phyloP scores from a whole-genome alignment of 1,139 yeast species.

The Candida smagusa region DNA sequence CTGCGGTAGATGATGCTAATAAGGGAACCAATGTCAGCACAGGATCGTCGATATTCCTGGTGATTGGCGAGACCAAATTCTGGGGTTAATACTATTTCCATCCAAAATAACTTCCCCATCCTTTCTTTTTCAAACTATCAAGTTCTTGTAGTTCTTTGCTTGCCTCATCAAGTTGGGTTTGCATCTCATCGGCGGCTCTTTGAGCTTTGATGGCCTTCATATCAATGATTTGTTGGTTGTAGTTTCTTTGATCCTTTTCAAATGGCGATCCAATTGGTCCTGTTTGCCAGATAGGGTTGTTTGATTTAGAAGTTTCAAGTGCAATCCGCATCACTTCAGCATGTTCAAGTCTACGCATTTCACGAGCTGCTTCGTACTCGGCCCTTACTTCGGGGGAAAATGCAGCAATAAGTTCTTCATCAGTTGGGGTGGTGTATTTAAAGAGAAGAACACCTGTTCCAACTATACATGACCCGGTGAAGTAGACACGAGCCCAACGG shows the following conservation, averaged over 20 bases:
- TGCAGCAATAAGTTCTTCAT: conserved; percentile 68
- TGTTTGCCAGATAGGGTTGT: conserved; percentile 79
- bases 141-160: conserved; percentile 43
- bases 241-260: conserved; percentile 32
- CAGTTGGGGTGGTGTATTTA: conserved; percentile 77
- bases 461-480: conserved; percentile 57
- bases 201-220: conserved; percentile 49
- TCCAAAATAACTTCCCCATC: conserved; percentile 27
- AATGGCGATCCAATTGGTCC: conserved; percentile 68
- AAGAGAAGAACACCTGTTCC: conserved; percentile 65
- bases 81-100: conserved; percentile 27
- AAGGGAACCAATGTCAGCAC: conserved; percentile 10
- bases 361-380: conserved; percentile 67
- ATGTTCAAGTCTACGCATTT: conserved; percentile 62
- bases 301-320: conserved; percentile 55
- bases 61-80: conserved; percentile 44
- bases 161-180: conserved; percentile 44
- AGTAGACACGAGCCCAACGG: conserved; percentile 59
- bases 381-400: conserved; percentile 82
- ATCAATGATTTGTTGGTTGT: conserved; percentile 35
- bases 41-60: conserved; percentile 31
- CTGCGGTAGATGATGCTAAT: conserved; percentile 64
- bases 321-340: conserved; percentile 65
- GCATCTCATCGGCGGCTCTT: conserved; percentile 44
- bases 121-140: conserved; percentile 29